These are phyloP conservation scores for Penicillium brasilianum DNA, from an alignment of 2,329 filamentous ascomycete genomes.

Conservation along the genomic window DNA sequence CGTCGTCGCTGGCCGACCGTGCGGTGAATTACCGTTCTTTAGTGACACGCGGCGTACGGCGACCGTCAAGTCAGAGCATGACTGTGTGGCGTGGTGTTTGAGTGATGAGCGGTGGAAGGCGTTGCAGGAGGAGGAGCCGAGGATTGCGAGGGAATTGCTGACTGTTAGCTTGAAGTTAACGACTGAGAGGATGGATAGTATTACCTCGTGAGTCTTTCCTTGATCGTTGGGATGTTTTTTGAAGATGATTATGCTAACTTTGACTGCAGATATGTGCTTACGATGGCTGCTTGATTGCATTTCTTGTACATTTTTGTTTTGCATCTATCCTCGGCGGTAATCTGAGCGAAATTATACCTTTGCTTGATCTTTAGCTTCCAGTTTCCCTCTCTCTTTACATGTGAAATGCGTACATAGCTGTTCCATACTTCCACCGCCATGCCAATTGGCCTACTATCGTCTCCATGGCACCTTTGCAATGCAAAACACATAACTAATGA, in stretches of 20 bases:
- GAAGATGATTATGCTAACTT: slow-evolving; percentile 11
- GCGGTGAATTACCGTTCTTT: slow-evolving; percentile 95
- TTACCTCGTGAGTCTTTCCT: slow-evolving; percentile 60
- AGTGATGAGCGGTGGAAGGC: slow-evolving; percentile 71
- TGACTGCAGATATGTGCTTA: slow-evolving; percentile 37
- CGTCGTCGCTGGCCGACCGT: slow-evolving; percentile 92
- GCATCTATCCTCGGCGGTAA: slow-evolving; percentile 7
- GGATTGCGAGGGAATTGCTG: slow-evolving; percentile 82
- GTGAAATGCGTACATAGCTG: neutral
- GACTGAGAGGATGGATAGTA: slow-evolving; percentile 84
- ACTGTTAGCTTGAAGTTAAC: slow-evolving; percentile 90
- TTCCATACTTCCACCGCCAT: neutral
- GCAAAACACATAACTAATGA: neutral
- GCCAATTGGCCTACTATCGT: neutral
- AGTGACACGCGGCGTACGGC: slow-evolving; percentile 86
- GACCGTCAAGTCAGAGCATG: slow-evolving; percentile 80
- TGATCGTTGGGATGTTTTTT: slow-evolving; percentile 4
- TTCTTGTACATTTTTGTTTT: neutral
- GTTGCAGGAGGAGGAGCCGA: slow-evolving; percentile 73
- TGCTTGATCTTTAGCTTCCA: neutral
- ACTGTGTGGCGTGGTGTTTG: slow-evolving; percentile 83
- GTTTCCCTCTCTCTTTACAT: neutral
- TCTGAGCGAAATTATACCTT: slow-evolving; percentile 11
- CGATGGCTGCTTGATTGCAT: slow-evolving; percentile 37
- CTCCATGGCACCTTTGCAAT: neutral